Evolutionary conservation across 2,329 filamentous ascomycete species (phyloP), one percentile per base, ranked within the genome.

Genomic region (Botryotinia calthae): DNA sequence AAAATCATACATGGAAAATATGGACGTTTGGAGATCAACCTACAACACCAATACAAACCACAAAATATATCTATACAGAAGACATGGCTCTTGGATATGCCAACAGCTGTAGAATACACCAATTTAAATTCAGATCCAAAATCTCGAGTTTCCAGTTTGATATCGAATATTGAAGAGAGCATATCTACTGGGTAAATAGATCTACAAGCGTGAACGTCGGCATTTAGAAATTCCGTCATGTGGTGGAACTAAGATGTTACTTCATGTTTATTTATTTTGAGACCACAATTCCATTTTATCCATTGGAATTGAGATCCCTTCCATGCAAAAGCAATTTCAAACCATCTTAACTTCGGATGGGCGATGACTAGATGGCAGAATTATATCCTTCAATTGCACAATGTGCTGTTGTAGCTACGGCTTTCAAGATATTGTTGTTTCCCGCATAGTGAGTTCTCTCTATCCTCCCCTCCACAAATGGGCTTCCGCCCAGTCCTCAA

Each of bases 391-490:
- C 95, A n/a, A 87, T 98, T 82, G 85, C 89, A 82, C 95, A 98
- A 85, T 95, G 92, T 86, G 93, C 94, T 77, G 84, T 97, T 77
- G 90, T 97, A 76, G 92, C 95, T 72, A 91, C 93, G 37, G 94
- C 94, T 48, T 89, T 98, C 82, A 98, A 98, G 85, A 86, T 98
- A 75, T 89, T 98, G 74, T 87, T 98, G 72, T 96, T 97, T 83
- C 95, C 95, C 44, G 93, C 95, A 78, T 98, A 98, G 95, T 97
- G 87, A 81, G 93, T 88, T 59, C n/a, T 69, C 42, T 44, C 48
- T 25, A 25, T 40, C 18, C 48, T 40, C 10, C 70, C 34, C 20
- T 51, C 48, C 70, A 42, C 42, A n/a, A 40, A 37, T 1, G 20
- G 10, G 64, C 20, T 28, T 40, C 37, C 31, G 25, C 31, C 31